These are phyloP conservation scores for Pseudocercospora vitis DNA, from an alignment of 2,329 filamentous ascomycete genomes.

Conservation along the genomic window DNA sequence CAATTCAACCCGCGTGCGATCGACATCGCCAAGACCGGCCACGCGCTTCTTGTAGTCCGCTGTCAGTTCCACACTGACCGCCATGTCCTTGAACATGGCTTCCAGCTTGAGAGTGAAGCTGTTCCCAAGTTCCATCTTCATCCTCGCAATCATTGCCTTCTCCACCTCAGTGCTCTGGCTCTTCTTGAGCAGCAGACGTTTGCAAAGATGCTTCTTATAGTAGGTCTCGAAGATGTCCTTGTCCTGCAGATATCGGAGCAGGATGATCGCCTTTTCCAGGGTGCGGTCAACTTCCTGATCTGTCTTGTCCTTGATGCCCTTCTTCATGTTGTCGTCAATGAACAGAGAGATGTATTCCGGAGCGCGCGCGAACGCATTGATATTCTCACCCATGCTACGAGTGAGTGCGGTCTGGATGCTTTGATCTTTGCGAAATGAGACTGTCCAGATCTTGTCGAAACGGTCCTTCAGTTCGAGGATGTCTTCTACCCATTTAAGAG, in stretches of 20 bases:
- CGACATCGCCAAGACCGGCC: slow-evolving; percentile 56
- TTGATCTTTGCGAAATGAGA: slow-evolving; percentile 73
- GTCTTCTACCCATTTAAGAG: slow-evolving; percentile 93
- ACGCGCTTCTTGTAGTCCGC: slow-evolving; percentile 72
- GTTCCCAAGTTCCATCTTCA: slow-evolving; percentile 96
- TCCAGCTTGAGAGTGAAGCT: slow-evolving; percentile 91
- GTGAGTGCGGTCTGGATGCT: slow-evolving; percentile 78
- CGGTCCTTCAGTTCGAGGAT: slow-evolving; percentile 83
- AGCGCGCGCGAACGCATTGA: slow-evolving; percentile 79
- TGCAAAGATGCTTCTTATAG: slow-evolving; percentile 94
- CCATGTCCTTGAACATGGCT: slow-evolving; percentile 97
- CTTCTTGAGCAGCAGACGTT: slow-evolving; percentile 81
- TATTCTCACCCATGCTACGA: slow-evolving; percentile 86
- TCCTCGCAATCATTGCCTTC: slow-evolving; percentile 90
- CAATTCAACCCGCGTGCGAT: slow-evolving; percentile 70
- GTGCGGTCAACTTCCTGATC: slow-evolving; percentile 81
- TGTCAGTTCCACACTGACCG: slow-evolving; percentile 79
- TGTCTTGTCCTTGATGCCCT: slow-evolving; percentile 88
- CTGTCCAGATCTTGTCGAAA: slow-evolving; percentile 75
- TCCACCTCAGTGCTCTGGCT: slow-evolving; percentile 90
- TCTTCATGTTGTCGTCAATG: slow-evolving; percentile 94
- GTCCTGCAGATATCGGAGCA: slow-evolving; percentile 85
- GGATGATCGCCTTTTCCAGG: slow-evolving; percentile 82
- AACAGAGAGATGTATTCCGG: slow-evolving; percentile 94
- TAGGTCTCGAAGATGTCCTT: slow-evolving; percentile 96